Base-by-base conservation (phyloP, 2,329 filamentous ascomycete genomes). In the Furcasterigmium furcatum region DNA sequence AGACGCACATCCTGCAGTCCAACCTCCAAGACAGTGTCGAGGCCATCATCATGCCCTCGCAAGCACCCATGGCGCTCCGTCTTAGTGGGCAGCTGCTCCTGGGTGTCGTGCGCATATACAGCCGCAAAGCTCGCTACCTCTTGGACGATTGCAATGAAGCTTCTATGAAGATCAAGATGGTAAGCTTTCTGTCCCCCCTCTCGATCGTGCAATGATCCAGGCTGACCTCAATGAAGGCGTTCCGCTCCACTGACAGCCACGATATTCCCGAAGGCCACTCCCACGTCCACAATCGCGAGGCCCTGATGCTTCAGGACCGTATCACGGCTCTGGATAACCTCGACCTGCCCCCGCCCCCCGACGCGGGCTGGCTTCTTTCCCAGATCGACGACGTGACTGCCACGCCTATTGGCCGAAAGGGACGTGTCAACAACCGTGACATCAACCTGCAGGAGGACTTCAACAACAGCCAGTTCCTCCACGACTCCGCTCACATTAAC, bases 91-190 rank as follows among this genome's bases (percentile, higher is more conserved):
- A 99, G 72, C 77, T 99, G 47, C 75, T 99, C 61, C 80, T 99
- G 46, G 94, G 94, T 71, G 94, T 99, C 21, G 94, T 96, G 57
- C 84, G 92, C 62, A 99, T 99, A 61, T 99, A 99, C 69, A 95
- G 91, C 68, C 82, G 94, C 61, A 99, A 99, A 72, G 92, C 94
- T 61, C 87, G 91, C 59, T 99, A 99, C 67, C 74, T 99, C 42
- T 76, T 97, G 40, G 94, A 99, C 61, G 94, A 99, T 64, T 99
- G 94, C 71, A 96, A 95, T 60, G 94, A 99, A 69, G 92, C 92
- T 32, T 75, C 99, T 54, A 85, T 95, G 77, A 97, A 96, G 73
- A 96, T 99, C 59, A 96, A 97, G 65, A 95, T 97, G 91, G 92
- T 96, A 71, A 34, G 76, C 55, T 39, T 25, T 25, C 21, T 12